These are phyloP conservation scores for Microdochium nivale DNA, from an alignment of 2,329 filamentous ascomycete genomes.

Conservation along the genomic window DNA sequence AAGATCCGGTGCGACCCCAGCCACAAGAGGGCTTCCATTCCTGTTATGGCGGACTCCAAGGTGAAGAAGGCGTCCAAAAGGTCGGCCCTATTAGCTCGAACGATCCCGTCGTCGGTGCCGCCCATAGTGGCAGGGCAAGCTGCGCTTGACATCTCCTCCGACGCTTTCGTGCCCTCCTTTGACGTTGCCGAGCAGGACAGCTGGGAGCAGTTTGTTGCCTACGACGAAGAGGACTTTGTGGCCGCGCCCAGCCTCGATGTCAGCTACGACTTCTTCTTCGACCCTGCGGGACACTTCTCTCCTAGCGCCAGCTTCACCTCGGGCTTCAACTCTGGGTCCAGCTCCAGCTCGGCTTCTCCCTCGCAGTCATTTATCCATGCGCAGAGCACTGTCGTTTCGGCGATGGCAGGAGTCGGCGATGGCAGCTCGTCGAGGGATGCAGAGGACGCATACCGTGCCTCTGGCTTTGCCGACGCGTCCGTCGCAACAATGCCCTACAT, in stretches of 20 bases:
- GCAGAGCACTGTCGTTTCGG: conserved; percentile 5
- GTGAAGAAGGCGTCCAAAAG: conserved; percentile 31
- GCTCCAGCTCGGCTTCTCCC: conserved; percentile 22
- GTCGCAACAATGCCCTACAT: conserved; percentile 31
- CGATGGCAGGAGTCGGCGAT: conserved; percentile 4
- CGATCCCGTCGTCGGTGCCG: conserved; percentile 9
- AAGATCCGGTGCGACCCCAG: conserved; percentile 55
- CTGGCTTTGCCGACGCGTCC: not conserved
- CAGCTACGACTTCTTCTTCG: conserved; percentile 37
- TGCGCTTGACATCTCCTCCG: conserved; percentile 6
- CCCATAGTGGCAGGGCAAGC: conserved; percentile 6
- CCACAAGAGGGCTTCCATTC: conserved; percentile 40
- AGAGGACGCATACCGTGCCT: conserved; percentile 3
- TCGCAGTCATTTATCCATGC: conserved; percentile 21
- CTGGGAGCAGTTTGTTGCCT: conserved; percentile 39
- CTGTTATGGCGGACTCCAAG: conserved; percentile 20
- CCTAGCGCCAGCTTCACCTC: conserved; percentile 17
- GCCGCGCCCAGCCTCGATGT: conserved; percentile 9
- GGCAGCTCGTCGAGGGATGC: conserved; percentile 7
- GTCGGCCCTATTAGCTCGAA: conserved; percentile 20
- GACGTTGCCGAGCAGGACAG: conserved; percentile 18
- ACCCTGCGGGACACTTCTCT: conserved; percentile 32
- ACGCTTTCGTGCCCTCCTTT: conserved; percentile 8
- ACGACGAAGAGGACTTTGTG: conserved; percentile 26
- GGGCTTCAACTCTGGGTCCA: conserved; percentile 7